These are phyloP conservation scores for Cantharellus anzutake DNA, from an alignment of 768 basidiomycete species.

Conservation along the genomic window DNA sequence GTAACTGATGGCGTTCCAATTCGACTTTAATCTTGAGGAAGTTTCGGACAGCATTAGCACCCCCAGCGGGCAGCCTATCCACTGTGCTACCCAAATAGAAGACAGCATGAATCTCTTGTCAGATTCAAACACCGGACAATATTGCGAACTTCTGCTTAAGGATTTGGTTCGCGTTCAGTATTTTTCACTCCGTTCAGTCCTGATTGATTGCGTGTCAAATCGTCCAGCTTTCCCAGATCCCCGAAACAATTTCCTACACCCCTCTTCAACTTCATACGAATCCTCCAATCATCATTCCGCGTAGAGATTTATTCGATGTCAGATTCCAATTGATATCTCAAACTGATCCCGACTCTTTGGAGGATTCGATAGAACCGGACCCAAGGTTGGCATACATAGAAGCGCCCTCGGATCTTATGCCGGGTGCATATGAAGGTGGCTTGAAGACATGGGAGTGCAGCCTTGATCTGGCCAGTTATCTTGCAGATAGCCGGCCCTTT, in stretches of 20 bases:
- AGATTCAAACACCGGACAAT: no score
- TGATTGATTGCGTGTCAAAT: no score
- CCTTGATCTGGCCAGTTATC: conserved; percentile 58
- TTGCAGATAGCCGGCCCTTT: conserved; percentile 5
- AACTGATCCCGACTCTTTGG: conserved; percentile 11
- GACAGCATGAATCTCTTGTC: no score
- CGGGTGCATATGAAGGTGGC: conserved; percentile 88
- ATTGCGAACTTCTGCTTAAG: no score
- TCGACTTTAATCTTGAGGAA: no score
- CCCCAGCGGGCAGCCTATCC: no score
- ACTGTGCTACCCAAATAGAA: no score
- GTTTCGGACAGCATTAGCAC: no score
- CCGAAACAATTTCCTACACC: conserved; percentile 52
- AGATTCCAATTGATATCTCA: conserved; percentile 75
- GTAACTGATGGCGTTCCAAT: no score
- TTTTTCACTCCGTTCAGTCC: no score
- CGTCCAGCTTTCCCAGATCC: no score
- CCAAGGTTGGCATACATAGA: conserved; percentile 39
- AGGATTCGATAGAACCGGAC: conserved; percentile 13
- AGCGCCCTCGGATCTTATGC: conserved; percentile 74
- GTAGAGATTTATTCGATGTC: conserved; percentile 86
- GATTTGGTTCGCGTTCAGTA: no score
- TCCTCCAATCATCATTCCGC: conserved; percentile 25
- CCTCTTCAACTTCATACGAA: conserved; percentile 32
- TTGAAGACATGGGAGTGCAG: conserved; percentile 97